Evolutionary conservation across 2,329 filamentous ascomycete species (phyloP).

Genomic region (Diaporthe humulicola): DNA sequence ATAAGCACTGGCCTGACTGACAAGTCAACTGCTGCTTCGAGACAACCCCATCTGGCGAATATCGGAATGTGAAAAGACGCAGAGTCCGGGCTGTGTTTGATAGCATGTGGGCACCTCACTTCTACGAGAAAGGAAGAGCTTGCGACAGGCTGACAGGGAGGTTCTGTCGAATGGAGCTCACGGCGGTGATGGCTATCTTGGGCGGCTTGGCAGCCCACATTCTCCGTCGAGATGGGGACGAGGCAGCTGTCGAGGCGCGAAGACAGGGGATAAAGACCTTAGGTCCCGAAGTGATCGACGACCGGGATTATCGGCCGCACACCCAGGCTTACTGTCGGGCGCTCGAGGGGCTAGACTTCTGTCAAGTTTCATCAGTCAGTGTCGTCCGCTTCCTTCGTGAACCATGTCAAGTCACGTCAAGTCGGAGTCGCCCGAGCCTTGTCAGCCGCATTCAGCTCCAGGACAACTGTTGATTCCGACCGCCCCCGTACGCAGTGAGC

Average conservation of each 20-base stretch:
- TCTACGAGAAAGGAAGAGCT: conserved; percentile 40
- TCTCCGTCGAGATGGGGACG: conserved; percentile 25
- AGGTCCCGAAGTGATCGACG: conserved; percentile 35
- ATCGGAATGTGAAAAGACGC: conserved; percentile 12
- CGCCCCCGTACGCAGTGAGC: neutral
- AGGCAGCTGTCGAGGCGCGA: conserved; percentile 30
- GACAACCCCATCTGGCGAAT: conserved; percentile 4
- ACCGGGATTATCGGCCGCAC: conserved; percentile 15
- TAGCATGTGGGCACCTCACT: conserved; percentile 36
- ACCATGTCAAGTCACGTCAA: conserved; percentile 18
- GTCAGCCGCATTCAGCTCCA: conserved; percentile 7
- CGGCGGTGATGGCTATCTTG: conserved; percentile 26
- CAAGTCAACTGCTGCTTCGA: neutral
- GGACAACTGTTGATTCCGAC: neutral
- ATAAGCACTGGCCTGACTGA: neutral
- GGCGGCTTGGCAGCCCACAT: conserved; percentile 31
- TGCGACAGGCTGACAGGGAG: conserved; percentile 40
- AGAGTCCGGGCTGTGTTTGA: neutral
- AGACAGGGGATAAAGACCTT: neutral
- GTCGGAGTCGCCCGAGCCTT: conserved; percentile 18
- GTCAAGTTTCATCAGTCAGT: conserved; percentile 31
- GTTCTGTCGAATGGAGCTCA: conserved; percentile 21
- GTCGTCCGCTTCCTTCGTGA: conserved; percentile 5
- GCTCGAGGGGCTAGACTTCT: conserved; percentile 28
- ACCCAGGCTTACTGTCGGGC: neutral